Conservation (phyloP, 805 yeast genomes). For the Yamadazyma tumulicola region DNA sequence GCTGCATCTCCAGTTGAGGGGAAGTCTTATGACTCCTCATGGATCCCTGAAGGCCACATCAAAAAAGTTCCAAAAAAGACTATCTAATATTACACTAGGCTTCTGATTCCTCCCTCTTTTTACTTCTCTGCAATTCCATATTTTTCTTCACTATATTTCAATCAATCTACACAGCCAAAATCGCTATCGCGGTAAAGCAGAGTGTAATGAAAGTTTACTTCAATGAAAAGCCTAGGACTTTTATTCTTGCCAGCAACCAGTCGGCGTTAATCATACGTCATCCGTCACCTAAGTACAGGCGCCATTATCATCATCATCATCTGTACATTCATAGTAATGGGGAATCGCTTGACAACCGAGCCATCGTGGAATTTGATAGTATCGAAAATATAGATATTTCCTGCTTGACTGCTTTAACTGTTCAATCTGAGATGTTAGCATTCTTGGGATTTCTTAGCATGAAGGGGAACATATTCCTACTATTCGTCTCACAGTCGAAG, state of each 20-base stretch:
- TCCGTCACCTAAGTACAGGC: slow-evolving; percentile 28
- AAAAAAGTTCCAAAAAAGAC: slow-evolving; percentile 29
- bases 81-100: no score
- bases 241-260: slow-evolving; percentile 59
- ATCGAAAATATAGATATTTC: slow-evolving; percentile 34
- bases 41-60: slow-evolving; percentile 60
- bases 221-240: slow-evolving; percentile 62
- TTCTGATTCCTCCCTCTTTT: no score
- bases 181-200: slow-evolving; percentile 1
- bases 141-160: no score
- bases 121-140: no score
- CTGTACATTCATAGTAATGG: slow-evolving; percentile 3
- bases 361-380: slow-evolving; percentile 52
- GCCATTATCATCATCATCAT: slow-evolving; percentile 5
- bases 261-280: slow-evolving; percentile 60
- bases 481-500: slow-evolving; percentile 51
- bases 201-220: slow-evolving; percentile 56
- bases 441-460: slow-evolving; percentile 58
- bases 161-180: no score
- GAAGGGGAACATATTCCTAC: slow-evolving; percentile 53
- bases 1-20: slow-evolving; percentile 16
- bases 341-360: slow-evolving; percentile 19
- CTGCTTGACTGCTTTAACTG: slow-evolving; percentile 43
- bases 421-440: slow-evolving; percentile 42
- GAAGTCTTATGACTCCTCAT: slow-evolving; percentile 41